phyloP scores from a whole-genome alignment of 2,329 filamentous ascomycete species.

The Paraconiothyrium sp. region DNA sequence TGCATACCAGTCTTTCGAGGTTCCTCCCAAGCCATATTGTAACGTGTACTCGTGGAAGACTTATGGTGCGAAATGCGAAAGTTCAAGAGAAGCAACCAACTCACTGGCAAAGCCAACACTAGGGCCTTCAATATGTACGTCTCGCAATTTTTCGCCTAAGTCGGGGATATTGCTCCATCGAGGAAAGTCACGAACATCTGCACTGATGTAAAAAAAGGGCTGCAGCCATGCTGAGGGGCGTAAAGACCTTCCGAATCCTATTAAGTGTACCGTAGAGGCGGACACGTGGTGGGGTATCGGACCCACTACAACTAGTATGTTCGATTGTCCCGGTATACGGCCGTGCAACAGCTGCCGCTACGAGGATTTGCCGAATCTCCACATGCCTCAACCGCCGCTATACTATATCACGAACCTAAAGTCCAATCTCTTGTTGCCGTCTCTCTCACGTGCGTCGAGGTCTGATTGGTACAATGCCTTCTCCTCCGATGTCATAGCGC shows the following conservation, averaged over 20 bases:
- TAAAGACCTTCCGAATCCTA: slow-evolving; percentile 2
- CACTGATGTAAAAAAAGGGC: neutral
- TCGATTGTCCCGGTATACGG: neutral
- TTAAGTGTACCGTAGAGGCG: neutral
- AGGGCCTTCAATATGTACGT: neutral
- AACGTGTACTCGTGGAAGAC: neutral
- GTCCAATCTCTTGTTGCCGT: slow-evolving; percentile 53
- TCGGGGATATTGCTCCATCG: neutral
- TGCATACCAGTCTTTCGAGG: slow-evolving; percentile 52
- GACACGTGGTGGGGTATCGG: neutral
- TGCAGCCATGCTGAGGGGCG: neutral
- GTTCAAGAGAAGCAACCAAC: neutral
- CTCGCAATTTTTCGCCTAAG: slow-evolving; percentile 1
- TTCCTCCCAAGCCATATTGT: slow-evolving; percentile 42
- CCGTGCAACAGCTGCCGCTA: neutral
- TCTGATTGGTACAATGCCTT: slow-evolving; percentile 59
- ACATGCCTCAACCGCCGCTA: neutral
- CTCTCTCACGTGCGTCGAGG: slow-evolving; percentile 33
- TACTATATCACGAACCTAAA: slow-evolving; percentile 48
- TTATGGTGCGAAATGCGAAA: neutral
- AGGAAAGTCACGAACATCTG: neutral
- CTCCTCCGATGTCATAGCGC: slow-evolving; percentile 59
- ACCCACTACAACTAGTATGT: neutral
- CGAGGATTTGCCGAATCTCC: neutral
- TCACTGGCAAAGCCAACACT: neutral